Conservation (phyloP, 2,329 filamentous ascomycete genomes). For the Trichoderma arundinaceum region DNA sequence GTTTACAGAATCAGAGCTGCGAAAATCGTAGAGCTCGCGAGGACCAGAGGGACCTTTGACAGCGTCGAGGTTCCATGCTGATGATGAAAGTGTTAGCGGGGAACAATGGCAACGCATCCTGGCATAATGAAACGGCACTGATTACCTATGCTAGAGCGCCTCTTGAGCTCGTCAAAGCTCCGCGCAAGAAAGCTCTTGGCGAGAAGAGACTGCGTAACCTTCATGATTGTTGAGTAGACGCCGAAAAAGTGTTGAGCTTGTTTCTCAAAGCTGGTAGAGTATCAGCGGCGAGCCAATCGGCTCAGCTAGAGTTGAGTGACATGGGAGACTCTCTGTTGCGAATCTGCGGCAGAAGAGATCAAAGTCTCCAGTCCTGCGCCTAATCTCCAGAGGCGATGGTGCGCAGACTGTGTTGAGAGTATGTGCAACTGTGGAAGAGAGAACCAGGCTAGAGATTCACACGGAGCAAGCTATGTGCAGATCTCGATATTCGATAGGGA, state of each 20-base stretch:
- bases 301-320: constrained; percentile 38
- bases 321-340: constrained; percentile 32
- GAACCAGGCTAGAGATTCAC: constrained; percentile 1
- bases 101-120: too few species aligned
- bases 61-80: constrained; percentile 72
- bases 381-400: background rate
- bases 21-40: constrained; percentile 69
- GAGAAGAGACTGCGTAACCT: constrained; percentile 50
- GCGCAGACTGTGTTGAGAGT: constrained; percentile 6
- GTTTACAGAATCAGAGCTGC: constrained; percentile 51
- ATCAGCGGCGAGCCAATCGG: constrained; percentile 39
- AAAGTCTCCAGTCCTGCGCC: background rate
- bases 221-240: constrained; percentile 49
- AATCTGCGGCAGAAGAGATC: background rate
- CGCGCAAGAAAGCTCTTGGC: constrained; percentile 62
- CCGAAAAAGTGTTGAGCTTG: constrained; percentile 17
- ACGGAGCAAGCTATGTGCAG: background rate
- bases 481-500: background rate
- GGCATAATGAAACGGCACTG: too few species aligned
- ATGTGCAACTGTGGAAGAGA: background rate
- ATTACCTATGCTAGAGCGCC: constrained; percentile 61
- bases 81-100: background rate
- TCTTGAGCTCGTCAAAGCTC: constrained; percentile 65
- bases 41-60: constrained; percentile 69
- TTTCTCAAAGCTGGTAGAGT: background rate